Conservation (phyloP, 495 filamentous ascomycete species). For the Hyaloscypha finlandica region DNA sequence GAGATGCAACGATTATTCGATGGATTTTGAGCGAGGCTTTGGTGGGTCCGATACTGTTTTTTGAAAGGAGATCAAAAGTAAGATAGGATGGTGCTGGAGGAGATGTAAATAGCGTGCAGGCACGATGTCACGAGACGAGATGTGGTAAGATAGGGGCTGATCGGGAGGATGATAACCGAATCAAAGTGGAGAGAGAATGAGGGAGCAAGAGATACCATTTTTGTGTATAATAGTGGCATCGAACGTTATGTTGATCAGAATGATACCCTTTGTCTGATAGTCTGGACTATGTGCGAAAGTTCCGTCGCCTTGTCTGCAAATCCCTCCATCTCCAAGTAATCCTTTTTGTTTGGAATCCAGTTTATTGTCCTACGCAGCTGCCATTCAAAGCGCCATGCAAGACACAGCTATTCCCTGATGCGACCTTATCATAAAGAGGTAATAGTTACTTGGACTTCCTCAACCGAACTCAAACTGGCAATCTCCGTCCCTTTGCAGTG, state of each 20-base stretch:
- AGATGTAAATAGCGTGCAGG: constrained; percentile 33
- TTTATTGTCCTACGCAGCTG: too few relatives aligned
- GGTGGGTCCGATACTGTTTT: constrained; percentile 5
- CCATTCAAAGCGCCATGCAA: too few relatives aligned
- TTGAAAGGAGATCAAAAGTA: constrained; percentile 2
- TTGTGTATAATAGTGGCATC: constrained; percentile 26
- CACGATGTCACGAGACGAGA: constrained; percentile 10
- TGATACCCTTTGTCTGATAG: constrained; percentile 20
- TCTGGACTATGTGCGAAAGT: neutral
- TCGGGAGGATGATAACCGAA: neutral
- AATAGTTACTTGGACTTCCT: constrained; percentile 39
- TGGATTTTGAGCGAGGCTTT: constrained; percentile 1
- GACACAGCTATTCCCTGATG: too few relatives aligned
- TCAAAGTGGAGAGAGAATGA: neutral
- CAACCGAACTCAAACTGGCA: constrained; percentile 62
- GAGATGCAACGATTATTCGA: constrained; percentile 4
- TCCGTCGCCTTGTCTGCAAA: neutral
- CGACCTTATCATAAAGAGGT: too few relatives aligned
- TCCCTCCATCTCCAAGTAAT: neutral
- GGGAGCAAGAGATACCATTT: constrained; percentile 4
- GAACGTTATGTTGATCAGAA: constrained; percentile 22
- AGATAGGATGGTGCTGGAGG: neutral
- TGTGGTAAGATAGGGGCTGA: neutral
- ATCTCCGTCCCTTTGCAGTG: constrained; percentile 59
- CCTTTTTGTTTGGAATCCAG: too few relatives aligned